These are phyloP conservation scores for Sphaceloma murrayae DNA, from an alignment of 2,329 filamentous ascomycete genomes.

Conservation along the genomic window DNA sequence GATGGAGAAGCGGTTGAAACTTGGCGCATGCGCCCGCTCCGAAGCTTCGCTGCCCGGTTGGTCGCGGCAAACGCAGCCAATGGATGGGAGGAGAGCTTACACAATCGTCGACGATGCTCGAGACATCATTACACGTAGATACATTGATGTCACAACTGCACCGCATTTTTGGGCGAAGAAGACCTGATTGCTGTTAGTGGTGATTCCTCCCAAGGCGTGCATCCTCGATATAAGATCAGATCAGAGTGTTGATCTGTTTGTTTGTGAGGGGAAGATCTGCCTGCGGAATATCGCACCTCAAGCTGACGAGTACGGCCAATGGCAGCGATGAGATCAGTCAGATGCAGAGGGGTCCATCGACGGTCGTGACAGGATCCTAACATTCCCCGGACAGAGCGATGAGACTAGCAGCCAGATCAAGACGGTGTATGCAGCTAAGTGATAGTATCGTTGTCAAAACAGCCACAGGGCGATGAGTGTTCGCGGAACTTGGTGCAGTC, in stretches of 20 bases:
- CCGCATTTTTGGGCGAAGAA: too few relatives aligned
- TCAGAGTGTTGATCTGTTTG: conserved; percentile 3
- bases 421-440: conserved; percentile 12
- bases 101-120: too few relatives aligned
- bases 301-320: not conserved
- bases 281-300: not conserved
- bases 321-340: too few relatives aligned
- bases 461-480: conserved; percentile 7
- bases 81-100: too few relatives aligned
- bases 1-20: conserved; percentile 11
- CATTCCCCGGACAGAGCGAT: conserved; percentile 5
- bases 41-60: conserved; percentile 11
- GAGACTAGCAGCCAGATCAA: conserved; percentile 5
- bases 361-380: not conserved
- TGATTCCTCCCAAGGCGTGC: too few relatives aligned
- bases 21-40: conserved; percentile 4
- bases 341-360: too few relatives aligned
- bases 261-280: too few relatives aligned
- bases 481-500: not conserved
- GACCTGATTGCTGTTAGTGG: too few relatives aligned
- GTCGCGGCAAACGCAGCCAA: too few relatives aligned
- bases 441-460: conserved; percentile 15
- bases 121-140: too few relatives aligned
- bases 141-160: too few relatives aligned
- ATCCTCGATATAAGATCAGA: too few relatives aligned